Base-by-base conservation (phyloP, 2,329 filamentous ascomycete genomes). In the Dichotomopilus funicola region DNA sequence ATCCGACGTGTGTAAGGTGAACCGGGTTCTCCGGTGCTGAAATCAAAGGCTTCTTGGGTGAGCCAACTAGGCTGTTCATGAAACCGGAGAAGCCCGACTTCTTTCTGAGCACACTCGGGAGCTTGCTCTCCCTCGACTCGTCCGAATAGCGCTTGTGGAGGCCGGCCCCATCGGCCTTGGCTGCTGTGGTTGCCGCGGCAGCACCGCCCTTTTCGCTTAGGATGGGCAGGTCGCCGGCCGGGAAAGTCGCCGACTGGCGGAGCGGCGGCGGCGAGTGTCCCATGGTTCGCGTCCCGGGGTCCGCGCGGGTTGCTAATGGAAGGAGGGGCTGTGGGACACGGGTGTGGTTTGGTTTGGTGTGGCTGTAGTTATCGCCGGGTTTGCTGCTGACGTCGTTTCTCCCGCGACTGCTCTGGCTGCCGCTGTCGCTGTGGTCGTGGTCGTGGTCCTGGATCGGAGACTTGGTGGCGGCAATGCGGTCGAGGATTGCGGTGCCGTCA, bases 21-120 rank as follows among this genome's bases (percentile, higher is more conserved):
- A 97, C 91, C 49, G 94, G 94, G 66, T 99, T 97, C 72, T 96
- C 91, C 53, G 94, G 94, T 40, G 91, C 89, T n/a, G 94, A 97
- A 66, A 99, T 99, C 71, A 92, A 84, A 47, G 94, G 90, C 62
- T 91, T 89, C 72, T 91, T 89, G 52, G 89, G 91, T 38, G 91
- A 92, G 62, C 89, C 88, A 57, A 95, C 85, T 58, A 86, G 69
- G 69, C 86, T 92, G 70, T 86, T 92, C 77, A 96, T 85, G 66
- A 95, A 91, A 63, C 86, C 89, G 12, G 89, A 91, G 68, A 96
- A 90, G 56, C 89, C 90, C 51, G 88, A 88, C 76, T 95, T 95
- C 75, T 95, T 95, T 66, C 89, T 82, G 59, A 85, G 72, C 59
- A 85, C 75, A 57, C 73, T 72, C 3, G 78, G 74, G 12, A 77